Evolutionary conservation across 139 green algal genomes (phyloP), one percentile per base, ranked within the genome.

Genomic region (Asterochloris erici): DNA sequence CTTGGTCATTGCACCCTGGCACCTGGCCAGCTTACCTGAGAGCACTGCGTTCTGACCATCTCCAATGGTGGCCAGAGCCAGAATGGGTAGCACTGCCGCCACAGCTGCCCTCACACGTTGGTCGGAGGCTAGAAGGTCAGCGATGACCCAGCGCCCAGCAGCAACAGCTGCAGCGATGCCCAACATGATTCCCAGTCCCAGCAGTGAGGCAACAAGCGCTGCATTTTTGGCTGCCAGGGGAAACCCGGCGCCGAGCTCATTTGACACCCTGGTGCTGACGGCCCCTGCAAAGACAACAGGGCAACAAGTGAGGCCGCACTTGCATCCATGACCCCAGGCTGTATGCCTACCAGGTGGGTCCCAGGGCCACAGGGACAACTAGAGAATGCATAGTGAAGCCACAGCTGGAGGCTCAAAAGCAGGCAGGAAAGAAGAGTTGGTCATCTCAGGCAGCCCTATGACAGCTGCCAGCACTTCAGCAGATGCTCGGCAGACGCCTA

Each of bases 181-280:
- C 0, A 85, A 73, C 90, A 94, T 92, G 24, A 88, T 54, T 0
- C 14, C 38, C 14, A 71, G 21, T 12, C 17, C 80, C 85, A 69
- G 86, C 63, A n/a, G 79, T 26, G 71, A 62, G 10, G 60, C 17
- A 38, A 84, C 82, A 74, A 87, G 86, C 0, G 88, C 88, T n/a
- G 91, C 92, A 0, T 90, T 68, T 82, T 88, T 90, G 0, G 91
- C 90, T 68, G 87, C 75, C 12, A 86, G 84, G 2, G 89, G 90
- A 24, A 86, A 84, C 26, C 84, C 82, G 0, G 82, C 89, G 1
- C 90, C 91, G 73, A 95, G 81, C 81, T 93, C 90, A 74, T 94
- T 94, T 54, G 87, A 88, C 2, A 95, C 88, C 21, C 91, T 82
- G 61, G 91, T 92, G 78, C 78, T 88, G 6, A 88, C 87, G 0